A percentile compares a stretch with the other conserved stretches of the same genome.
These are phyloP conservation scores for Aspergillus steynii DNA, from an alignment of 495 filamentous ascomycete genomes.

Conservation along the genomic window DNA sequence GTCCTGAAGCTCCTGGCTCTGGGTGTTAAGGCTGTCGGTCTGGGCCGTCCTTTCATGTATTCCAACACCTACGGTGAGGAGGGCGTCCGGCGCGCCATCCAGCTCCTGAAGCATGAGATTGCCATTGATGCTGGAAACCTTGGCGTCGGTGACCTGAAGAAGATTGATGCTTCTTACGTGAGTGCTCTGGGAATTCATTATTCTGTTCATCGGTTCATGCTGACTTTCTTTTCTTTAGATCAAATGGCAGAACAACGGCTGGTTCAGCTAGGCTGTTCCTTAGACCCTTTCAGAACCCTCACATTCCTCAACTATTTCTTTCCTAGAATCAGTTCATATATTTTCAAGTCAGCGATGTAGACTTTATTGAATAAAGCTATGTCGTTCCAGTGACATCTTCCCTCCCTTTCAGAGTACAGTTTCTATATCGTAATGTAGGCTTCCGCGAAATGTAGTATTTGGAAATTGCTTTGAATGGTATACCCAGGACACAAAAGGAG, in stretches of 20 bases:
- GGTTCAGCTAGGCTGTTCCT: slow-evolving; percentile 8
- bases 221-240: slow-evolving; percentile 8
- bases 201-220: background rate
- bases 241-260: slow-evolving; percentile 18
- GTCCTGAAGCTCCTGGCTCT: slow-evolving; percentile 39
- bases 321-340: no score
- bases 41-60: slow-evolving; percentile 46
- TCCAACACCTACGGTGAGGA: slow-evolving; percentile 41
- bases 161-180: slow-evolving; percentile 17
- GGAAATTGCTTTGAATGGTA: no score
- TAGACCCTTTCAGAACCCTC: no score
- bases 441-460: no score
- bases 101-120: slow-evolving; percentile 16
- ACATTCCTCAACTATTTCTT: no score
- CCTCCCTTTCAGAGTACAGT: no score
- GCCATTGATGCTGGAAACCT: slow-evolving; percentile 17
- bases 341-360: no score
- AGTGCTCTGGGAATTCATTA: background rate
- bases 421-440: no score
- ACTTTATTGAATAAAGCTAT: no score
- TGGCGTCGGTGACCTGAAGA: slow-evolving; percentile 13
- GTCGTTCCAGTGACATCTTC: no score
- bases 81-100: slow-evolving; percentile 28
- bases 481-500: no score
- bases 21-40: slow-evolving; percentile 45